Conservation (phyloP, 768 basidiomycete genomes). For the Lactarius quietus region DNA sequence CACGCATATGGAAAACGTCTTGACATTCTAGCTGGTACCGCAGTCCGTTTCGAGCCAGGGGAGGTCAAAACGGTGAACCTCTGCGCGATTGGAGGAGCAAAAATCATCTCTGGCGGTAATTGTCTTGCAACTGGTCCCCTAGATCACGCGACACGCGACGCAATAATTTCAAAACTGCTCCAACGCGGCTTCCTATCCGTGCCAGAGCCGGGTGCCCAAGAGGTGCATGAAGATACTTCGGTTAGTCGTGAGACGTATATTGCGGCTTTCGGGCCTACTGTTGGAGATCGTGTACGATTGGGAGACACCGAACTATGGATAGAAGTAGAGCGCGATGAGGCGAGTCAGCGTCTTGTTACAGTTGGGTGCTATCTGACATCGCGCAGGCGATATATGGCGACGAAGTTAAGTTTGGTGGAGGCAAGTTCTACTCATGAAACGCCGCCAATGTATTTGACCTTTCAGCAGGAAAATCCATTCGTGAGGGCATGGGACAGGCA, state of each 20-base stretch:
- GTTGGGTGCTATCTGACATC: neutral
- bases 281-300: conserved; percentile 82
- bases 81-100: conserved; percentile 69
- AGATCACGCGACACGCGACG: conserved; percentile 43
- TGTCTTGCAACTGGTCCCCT: conserved; percentile 56
- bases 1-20: conserved; percentile 81
- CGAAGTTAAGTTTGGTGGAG: conserved; percentile 97
- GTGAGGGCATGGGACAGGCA: conserved; percentile 96
- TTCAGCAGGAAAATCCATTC: conserved; percentile 78
- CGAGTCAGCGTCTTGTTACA: conserved; percentile 29
- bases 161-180: conserved; percentile 46
- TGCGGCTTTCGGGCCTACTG: conserved; percentile 94
- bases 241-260: conserved; percentile 74
- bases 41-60: conserved; percentile 95
- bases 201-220: conserved; percentile 58
- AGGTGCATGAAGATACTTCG: conserved; percentile 48
- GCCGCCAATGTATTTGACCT: neutral
- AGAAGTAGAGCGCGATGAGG: conserved; percentile 84
- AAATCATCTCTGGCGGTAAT: conserved; percentile 78
- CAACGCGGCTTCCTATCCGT: conserved; percentile 67
- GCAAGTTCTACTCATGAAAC: conserved; percentile 36
- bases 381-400: conserved; percentile 84
- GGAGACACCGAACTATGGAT: conserved; percentile 92
- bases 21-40: conserved; percentile 92
- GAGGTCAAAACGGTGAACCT: conserved; percentile 82